These are phyloP conservation scores for Suillus discolor DNA, from an alignment of 768 basidiomycete species.

Conservation along the genomic window DNA sequence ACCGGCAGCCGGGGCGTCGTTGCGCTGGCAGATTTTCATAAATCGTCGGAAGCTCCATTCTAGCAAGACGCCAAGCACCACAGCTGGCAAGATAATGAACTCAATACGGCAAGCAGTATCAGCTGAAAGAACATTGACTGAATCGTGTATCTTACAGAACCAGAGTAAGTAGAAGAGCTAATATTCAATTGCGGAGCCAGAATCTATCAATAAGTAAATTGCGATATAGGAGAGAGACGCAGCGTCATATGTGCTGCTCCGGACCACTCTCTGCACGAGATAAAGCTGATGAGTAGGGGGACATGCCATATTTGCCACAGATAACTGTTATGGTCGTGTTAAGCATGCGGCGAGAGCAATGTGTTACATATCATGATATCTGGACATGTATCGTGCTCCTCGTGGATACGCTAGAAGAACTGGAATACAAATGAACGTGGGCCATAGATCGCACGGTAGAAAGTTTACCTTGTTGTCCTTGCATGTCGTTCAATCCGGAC, in stretches of 20 bases:
- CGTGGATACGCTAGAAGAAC: background rate
- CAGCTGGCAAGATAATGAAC: constrained; percentile 59
- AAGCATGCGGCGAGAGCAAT: constrained; percentile 91
- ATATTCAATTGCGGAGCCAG: constrained; percentile 67
- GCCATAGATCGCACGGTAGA: background rate
- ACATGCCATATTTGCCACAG: constrained; percentile 97
- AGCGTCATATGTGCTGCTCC: constrained; percentile 46
- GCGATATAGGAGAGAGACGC: constrained; percentile 92
- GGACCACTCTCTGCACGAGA: constrained; percentile 81
- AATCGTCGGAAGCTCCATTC: constrained; percentile 82
- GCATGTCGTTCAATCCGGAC: background rate
- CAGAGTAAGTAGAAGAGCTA: constrained; percentile 89
- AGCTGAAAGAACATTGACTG: constrained; percentile 5
- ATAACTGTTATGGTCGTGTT: constrained; percentile 62
- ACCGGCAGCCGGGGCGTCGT: constrained; percentile 84
- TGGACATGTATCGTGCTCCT: constrained; percentile 64
- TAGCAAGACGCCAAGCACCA: constrained; percentile 70
- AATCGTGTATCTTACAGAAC: constrained; percentile 63
- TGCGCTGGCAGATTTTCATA: constrained; percentile 90
- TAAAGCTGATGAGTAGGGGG: constrained; percentile 66
- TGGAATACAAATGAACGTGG: background rate
- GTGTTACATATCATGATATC: constrained; percentile 46
- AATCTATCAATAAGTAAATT: constrained; percentile 80
- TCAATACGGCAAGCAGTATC: constrained; percentile 55
- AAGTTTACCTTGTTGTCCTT: background rate